These are phyloP conservation scores for Mycena polygramma DNA, from an alignment of 768 basidiomycete species.

Conservation along the genomic window DNA sequence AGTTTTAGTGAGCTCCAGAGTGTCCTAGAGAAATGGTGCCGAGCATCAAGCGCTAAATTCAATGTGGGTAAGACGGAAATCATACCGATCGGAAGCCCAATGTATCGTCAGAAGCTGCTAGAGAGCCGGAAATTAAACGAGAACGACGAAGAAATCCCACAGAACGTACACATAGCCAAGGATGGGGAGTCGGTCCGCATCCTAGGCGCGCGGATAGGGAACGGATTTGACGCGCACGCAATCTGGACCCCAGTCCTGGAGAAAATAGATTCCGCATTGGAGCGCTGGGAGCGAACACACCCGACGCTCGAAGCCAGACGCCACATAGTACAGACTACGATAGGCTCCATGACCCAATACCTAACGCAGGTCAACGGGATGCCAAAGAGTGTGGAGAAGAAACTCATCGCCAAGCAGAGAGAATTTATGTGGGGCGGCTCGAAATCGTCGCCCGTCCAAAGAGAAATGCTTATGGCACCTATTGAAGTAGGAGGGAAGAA, in stretches of 20 bases:
- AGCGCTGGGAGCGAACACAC: slow-evolving; percentile 42
- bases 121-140: slow-evolving; percentile 19
- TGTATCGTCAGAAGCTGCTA: slow-evolving; percentile 34
- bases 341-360: slow-evolving; percentile 53
- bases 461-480: slow-evolving; percentile 35
- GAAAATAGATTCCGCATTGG: slow-evolving; percentile 40
- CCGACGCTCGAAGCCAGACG: slow-evolving; percentile 47
- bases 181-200: slow-evolving; percentile 47
- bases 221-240: slow-evolving; percentile 36
- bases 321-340: slow-evolving; percentile 42
- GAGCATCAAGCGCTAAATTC: slow-evolving; percentile 55
- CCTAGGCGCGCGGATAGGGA: slow-evolving; percentile 51
- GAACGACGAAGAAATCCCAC: slow-evolving; percentile 26
- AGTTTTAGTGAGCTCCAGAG: slow-evolving; percentile 25
- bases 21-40: slow-evolving; percentile 56
- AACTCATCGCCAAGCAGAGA: slow-evolving; percentile 37
- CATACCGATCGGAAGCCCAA: slow-evolving; percentile 47
- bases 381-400: slow-evolving; percentile 44
- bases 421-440: slow-evolving; percentile 46
- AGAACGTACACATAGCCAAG: slow-evolving; percentile 41
- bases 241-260: slow-evolving; percentile 47
- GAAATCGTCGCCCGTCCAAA: slow-evolving; percentile 31
- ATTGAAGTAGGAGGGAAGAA: slow-evolving; percentile 40
- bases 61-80: slow-evolving; percentile 56
- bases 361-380: slow-evolving; percentile 51